phyloP scores from a whole-genome alignment of 331 rosid genomes.

The Phaseolus coccineus region DNA sequence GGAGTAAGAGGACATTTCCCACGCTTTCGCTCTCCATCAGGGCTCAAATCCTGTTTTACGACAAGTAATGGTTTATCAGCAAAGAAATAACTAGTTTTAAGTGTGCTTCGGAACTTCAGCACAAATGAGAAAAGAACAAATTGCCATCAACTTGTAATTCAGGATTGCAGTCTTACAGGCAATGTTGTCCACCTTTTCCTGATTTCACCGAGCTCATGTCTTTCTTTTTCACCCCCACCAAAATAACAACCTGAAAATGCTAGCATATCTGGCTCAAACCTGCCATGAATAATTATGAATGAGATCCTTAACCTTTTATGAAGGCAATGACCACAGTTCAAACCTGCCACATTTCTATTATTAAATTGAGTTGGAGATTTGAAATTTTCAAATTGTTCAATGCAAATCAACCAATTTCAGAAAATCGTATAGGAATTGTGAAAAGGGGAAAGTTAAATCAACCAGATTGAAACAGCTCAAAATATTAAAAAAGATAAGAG shows the following conservation, averaged over 20 bases:
- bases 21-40: conserved; percentile 87
- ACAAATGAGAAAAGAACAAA: conserved; percentile 17
- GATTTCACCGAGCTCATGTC: conserved; percentile 88
- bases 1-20: conserved; percentile 99
- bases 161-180: conserved; percentile 77
- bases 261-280: conserved; percentile 99
- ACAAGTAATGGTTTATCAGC: conserved; percentile 36
- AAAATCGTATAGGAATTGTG: conserved; percentile 17
- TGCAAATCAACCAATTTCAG: conserved; percentile 34
- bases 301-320: conserved; percentile 34
- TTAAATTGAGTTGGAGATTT: conserved; percentile 10
- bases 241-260: conserved; percentile 99
- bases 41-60: conserved; percentile 77
- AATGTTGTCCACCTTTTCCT: conserved; percentile 96
- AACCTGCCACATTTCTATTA: conserved; percentile 28
- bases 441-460: conserved; percentile 32
- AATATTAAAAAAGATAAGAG: conserved; percentile 24
- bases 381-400: conserved; percentile 38
- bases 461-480: conserved; percentile 19
- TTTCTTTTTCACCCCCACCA: conserved; percentile 99
- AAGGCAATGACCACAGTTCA: background rate
- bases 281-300: conserved; percentile 52
- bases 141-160: conserved; percentile 40
- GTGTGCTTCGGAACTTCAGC: conserved; percentile 15
- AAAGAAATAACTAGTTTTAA: conserved; percentile 25